These are phyloP conservation scores for Sclerotinia trifoliorum DNA, from an alignment of 2,329 filamentous ascomycete species.

Conservation along the genomic window DNA sequence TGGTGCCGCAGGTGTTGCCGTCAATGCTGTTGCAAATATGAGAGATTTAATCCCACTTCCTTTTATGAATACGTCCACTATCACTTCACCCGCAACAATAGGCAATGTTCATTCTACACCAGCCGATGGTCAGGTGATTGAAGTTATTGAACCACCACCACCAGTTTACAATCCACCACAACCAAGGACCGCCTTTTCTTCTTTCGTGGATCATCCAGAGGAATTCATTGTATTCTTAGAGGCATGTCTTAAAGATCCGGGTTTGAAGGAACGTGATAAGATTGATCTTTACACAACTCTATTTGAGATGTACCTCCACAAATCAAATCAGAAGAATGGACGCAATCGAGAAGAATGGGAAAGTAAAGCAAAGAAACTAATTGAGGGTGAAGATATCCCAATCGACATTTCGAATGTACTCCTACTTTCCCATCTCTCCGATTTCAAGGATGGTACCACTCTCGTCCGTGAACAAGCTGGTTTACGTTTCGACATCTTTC, in stretches of 20 bases:
- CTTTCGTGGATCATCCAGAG: conserved; percentile 89
- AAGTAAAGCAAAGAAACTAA: conserved; percentile 81
- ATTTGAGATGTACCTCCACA: conserved; percentile 97
- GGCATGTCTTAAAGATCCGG: conserved; percentile 72
- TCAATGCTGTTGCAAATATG: conserved; percentile 80
- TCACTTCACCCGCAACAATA: conserved; percentile 53
- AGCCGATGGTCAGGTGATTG: conserved; percentile 53
- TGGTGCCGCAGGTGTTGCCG: conserved; percentile 58
- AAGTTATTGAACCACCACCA: conserved; percentile 50
- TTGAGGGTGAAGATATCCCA: conserved; percentile 74
- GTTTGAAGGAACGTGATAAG: conserved; percentile 70
- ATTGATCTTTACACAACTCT: conserved; percentile 90
- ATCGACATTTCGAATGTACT: conserved; percentile 96
- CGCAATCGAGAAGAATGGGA: conserved; percentile 79
- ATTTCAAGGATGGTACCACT: conserved; percentile 86
- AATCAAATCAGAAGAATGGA: conserved; percentile 72
- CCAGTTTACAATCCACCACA: conserved; percentile 71
- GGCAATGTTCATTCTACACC: conserved; percentile 52
- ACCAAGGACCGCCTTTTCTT: conserved; percentile 88
- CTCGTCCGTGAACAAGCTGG: conserved; percentile 93
- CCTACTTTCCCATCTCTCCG: conserved; percentile 84
- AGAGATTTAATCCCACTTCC: conserved; percentile 80
- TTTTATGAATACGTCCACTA: conserved; percentile 69
- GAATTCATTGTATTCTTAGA: conserved; percentile 93
- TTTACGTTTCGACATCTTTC: conserved; percentile 90